phyloP scores from a whole-genome alignment of 2,329 filamentous ascomycete genomes.

The Dothistroma pini region DNA sequence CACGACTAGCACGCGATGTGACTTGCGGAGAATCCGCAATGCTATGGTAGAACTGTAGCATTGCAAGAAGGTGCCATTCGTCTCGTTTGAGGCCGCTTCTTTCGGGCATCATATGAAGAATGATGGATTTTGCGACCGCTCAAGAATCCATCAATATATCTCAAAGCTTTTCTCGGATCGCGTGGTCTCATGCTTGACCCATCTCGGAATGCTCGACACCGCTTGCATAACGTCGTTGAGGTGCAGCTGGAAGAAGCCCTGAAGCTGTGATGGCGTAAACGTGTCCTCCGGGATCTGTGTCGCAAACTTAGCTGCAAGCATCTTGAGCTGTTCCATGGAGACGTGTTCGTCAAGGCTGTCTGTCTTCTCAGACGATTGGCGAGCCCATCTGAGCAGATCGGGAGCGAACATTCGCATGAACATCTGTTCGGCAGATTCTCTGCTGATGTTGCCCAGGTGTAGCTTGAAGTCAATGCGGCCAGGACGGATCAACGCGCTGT shows the following conservation, averaged over 20 bases:
- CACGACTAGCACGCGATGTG: background rate
- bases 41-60: background rate
- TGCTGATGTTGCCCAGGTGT: slow-evolving; percentile 24
- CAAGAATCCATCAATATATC: background rate
- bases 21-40: background rate
- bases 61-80: background rate
- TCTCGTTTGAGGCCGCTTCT: background rate
- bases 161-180: slow-evolving; percentile 8
- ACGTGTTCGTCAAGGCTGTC: slow-evolving; percentile 21
- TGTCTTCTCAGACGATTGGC: background rate
- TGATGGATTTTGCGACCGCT: background rate
- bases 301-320: slow-evolving; percentile 22
- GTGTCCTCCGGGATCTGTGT: slow-evolving; percentile 22
- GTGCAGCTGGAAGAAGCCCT: slow-evolving; percentile 27
- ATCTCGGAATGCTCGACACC: slow-evolving; percentile 16
- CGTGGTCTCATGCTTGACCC: slow-evolving; percentile 18
- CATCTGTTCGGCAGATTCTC: slow-evolving; percentile 22
- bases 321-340: slow-evolving; percentile 22
- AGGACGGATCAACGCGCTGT: slow-evolving; percentile 67
- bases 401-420: slow-evolving; percentile 28
- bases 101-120: background rate
- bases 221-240: slow-evolving; percentile 21
- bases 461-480: slow-evolving; percentile 58
- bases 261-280: slow-evolving; percentile 26
- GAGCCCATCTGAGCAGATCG: slow-evolving; percentile 18